These are phyloP conservation scores for Vanderwaltozyma verrucispora DNA, from an alignment of 805 yeast species.

Conservation along the genomic window DNA sequence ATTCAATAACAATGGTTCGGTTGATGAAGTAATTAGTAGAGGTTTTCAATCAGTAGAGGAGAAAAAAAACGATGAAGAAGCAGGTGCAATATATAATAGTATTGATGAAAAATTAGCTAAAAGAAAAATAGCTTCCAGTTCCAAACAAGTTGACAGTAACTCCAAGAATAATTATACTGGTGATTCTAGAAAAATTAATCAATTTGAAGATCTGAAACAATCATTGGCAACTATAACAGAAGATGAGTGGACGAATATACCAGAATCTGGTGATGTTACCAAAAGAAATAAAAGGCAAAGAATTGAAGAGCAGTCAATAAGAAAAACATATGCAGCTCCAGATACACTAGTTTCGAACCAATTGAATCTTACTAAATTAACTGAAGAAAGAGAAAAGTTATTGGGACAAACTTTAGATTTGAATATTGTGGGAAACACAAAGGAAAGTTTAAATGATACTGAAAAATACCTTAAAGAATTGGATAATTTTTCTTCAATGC, in stretches of 20 bases:
- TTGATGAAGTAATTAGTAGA: slow-evolving; percentile 14
- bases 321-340: slow-evolving; percentile 74
- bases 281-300: slow-evolving; percentile 65
- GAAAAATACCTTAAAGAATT: slow-evolving; percentile 36
- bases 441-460: slow-evolving; percentile 18
- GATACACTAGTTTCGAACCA: slow-evolving; percentile 47
- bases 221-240: slow-evolving; percentile 46
- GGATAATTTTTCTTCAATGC: slow-evolving; percentile 7
- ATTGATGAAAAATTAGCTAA: slow-evolving; percentile 48
- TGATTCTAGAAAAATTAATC: slow-evolving; percentile 13
- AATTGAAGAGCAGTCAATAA: slow-evolving; percentile 46
- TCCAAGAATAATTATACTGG: no score
- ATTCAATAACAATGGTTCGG: slow-evolving; percentile 7
- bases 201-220: slow-evolving; percentile 61
- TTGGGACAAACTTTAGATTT: slow-evolving; percentile 45
- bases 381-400: slow-evolving; percentile 54
- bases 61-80: slow-evolving; percentile 48
- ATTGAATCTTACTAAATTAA: slow-evolving; percentile 37
- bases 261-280: slow-evolving; percentile 86
- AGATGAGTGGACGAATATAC: slow-evolving; percentile 72
- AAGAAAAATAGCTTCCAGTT: slow-evolving; percentile 21
- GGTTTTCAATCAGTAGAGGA: slow-evolving; percentile 10
- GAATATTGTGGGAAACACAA: slow-evolving; percentile 9
- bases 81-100: slow-evolving; percentile 54
- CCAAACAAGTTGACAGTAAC: no score